Base-by-base conservation (phyloP, 108 stramenopile species). In the Cyclotella sp. region DNA sequence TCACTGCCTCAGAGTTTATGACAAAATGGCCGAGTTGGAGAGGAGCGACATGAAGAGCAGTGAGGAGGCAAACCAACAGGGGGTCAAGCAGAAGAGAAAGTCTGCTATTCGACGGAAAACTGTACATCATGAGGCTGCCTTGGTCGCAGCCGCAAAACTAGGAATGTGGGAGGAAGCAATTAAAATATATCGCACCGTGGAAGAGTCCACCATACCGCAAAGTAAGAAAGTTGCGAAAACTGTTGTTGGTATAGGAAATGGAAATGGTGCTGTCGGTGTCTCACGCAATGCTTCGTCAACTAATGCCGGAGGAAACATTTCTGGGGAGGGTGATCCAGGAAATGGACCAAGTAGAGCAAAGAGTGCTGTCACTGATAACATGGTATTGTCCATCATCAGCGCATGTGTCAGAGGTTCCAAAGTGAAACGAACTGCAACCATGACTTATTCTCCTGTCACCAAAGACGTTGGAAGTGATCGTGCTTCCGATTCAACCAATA, bases 71-170 rank as follows among this genome's bases (percentile, higher is more conserved):
- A n/a, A n/a, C n/a, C n/a, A n/a, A n/a, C n/a, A n/a, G n/a, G n/a
- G n/a, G n/a, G n/a, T n/a, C n/a, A n/a, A n/a, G n/a, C n/a, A n/a
- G n/a, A 30, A 18, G 21, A 51, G 27, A 65, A 47, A 47, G 15
- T 34, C 34, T 58, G 27, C 51, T 27, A 78, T 93, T 22, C 58
- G 77, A 75, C 87, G 90, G 7, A 73, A 71, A 29, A 85, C 85
- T 74, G 76, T 72, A 34, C 93, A 94, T 79, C 81, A 90, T 69
- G 89, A 94, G 68, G 90, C 89, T 29, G 93, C 93, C 22, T 62
- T 94, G 51, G 75, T 90, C 39, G 93, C 93, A 30, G 85, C 88
- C 65, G 85, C 87, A 65, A 94, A 94, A 70, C 62, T 94, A 24
- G 89, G 90, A 43, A 65, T 85, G 63, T 94, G 90, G 90, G 80